Evolutionary conservation across 768 basidiomycete species (phyloP).

Genomic region (Lactarius hatsudake): DNA sequence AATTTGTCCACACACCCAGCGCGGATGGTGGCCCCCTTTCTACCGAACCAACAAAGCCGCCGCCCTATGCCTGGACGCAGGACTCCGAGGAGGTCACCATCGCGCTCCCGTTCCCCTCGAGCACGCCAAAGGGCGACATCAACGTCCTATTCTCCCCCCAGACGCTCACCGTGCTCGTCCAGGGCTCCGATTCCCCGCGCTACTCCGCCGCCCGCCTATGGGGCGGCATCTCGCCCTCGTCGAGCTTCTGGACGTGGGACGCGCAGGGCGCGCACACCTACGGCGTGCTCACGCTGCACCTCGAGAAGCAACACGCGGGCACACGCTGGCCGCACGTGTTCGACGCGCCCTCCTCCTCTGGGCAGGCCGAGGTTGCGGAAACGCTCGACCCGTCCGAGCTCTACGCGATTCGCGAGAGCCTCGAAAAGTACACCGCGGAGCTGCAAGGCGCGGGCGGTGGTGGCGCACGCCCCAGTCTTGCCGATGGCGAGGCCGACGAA

Average conservation of each 20-base stretch:
- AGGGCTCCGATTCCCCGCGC: conserved; percentile 45
- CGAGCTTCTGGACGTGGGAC: conserved; percentile 95
- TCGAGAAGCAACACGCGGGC: conserved; percentile 82
- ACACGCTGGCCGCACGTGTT: conserved; percentile 90
- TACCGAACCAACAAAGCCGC: conserved; percentile 48
- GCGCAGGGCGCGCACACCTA: conserved; percentile 63
- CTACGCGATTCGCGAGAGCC: conserved; percentile 68
- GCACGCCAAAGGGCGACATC: conserved; percentile 60
- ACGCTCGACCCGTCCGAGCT: conserved; percentile 86
- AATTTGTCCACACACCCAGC: conserved; percentile 68
- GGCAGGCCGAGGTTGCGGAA: conserved; percentile 67
- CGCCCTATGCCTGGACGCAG: conserved; percentile 94
- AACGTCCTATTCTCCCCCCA: conserved; percentile 62
- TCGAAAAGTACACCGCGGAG: conserved; percentile 83
- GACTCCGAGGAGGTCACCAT: conserved; percentile 79
- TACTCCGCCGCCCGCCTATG: conserved; percentile 68
- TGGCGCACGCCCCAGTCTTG: conserved; percentile 71
- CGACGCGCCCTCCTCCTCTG: conserved; percentile 48
- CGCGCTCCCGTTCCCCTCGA: conserved; percentile 77
- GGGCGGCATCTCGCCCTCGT: conserved; percentile 71
- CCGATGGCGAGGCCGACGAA: conserved; percentile 87
- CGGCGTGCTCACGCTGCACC: conserved; percentile 75
- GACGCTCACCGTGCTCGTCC: conserved; percentile 63
- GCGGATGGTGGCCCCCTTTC: conserved; percentile 41
- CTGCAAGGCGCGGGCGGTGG: conserved; percentile 48